Evolutionary conservation across 1,139 yeast genomes (phyloP), one percentile per base, ranked within the genome.

Genomic region (Casaregolazyma suthepensis): DNA sequence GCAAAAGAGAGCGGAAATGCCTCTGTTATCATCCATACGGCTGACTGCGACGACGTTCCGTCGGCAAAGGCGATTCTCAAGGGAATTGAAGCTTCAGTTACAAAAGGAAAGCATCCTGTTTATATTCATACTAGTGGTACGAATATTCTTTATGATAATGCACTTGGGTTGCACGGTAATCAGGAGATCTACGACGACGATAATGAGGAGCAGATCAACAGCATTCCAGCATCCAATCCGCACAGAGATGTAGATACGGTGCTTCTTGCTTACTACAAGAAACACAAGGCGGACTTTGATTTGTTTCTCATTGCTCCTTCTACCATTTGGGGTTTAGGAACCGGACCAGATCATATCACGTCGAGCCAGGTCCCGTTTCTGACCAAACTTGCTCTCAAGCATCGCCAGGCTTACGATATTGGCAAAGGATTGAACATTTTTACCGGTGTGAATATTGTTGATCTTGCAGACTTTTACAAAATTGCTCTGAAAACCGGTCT

Each of bases 101-200:
- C 56, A 12, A 63, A 63, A 53, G 65, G 61, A 43, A 52, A 52
- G 2, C 62, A 61, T 15, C 71, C 73, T 3, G 55, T 71, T 42
- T 63, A 71, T 42, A 61, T 75, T 50, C 78, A 74, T 52, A 74
- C 76, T 37, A 71, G 77, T 1, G 78, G 78, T 10, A 72, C 76
- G 1, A 68, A 73, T 7, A 61, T 73, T 23, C 49, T 66, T 26
- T 48, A 53, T 9, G 76, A 73, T 53, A 63, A 57, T 1, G 61
- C 72, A 17, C 51, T 57, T 7, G 62, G 64, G 1, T 61, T 65
- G 54, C 58, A 61, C 12, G 62, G 70, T 3, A 48, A 64, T 4
- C 60, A 57, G 12, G 64, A 62, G 48, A 61, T 68, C 4, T 72
- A 66, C 58, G 66, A 72, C 22, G 77, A 75, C 55, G 61, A 61